A percentile compares a stretch with the other conserved stretches of the same genome.
Evolutionary conservation across 352 stramenopile genomes (phyloP).

Genomic region (Sclerospora graminicola): DNA sequence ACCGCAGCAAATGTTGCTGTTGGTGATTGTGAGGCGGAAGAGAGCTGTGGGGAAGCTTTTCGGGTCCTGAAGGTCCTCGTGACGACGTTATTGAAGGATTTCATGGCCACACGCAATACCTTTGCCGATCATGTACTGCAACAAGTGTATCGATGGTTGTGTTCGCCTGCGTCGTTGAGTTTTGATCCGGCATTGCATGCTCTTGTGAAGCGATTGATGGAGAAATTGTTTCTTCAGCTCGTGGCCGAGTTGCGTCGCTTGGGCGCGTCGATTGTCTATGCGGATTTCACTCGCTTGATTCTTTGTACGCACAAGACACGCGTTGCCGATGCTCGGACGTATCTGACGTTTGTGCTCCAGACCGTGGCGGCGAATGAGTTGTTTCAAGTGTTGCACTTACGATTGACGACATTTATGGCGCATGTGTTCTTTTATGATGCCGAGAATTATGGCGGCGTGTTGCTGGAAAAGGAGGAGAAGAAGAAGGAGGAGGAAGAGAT

Average conservation of each 20-base stretch:
- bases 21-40: conserved; percentile 60
- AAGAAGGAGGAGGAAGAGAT: conserved; percentile 19
- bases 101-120: conserved; percentile 79
- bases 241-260: conserved; percentile 91
- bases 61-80: conserved; percentile 87
- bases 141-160: conserved; percentile 93
- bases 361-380: conserved; percentile 83
- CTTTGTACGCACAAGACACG: conserved; percentile 57
- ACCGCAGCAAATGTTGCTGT: too few relatives aligned
- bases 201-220: conserved; percentile 93
- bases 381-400: conserved; percentile 76
- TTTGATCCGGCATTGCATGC: conserved; percentile 92
- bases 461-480: conserved; percentile 40
- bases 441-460: conserved; percentile 93
- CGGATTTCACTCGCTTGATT: conserved; percentile 68
- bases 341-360: conserved; percentile 92
- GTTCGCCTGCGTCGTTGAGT: conserved; percentile 82
- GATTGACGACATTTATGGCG: conserved; percentile 77
- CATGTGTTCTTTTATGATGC: conserved; percentile 93
- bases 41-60: conserved; percentile 89
- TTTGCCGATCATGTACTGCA: conserved; percentile 94
- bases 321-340: conserved; percentile 87
- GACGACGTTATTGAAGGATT: conserved; percentile 91
- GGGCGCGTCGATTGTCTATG: conserved; percentile 91
- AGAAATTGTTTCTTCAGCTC: conserved; percentile 88